Evolutionary conservation across 2,329 filamentous ascomycete genomes (phyloP).

Genomic region (Colletotrichum australisinense): DNA sequence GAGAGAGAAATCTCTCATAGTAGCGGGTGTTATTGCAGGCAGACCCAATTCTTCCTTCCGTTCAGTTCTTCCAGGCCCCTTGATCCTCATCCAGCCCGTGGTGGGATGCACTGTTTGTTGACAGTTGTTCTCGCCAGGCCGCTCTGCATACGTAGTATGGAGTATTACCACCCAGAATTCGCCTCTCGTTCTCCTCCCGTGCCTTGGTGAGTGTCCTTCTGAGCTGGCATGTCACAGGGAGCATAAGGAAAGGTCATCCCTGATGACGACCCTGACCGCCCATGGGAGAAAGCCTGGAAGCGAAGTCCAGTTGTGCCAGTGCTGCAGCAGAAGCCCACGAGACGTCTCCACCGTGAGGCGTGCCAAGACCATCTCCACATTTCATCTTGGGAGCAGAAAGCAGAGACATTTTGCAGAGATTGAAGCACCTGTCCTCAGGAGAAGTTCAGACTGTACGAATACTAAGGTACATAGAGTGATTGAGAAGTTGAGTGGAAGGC

Average conservation of each 20-base stretch:
- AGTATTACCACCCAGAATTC: constrained; percentile 10
- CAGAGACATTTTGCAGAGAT: not conserved
- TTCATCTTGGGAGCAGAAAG: constrained; percentile 26
- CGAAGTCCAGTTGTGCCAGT: constrained; percentile 9
- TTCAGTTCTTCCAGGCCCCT: constrained; percentile 20
- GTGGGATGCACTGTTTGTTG: constrained; percentile 14
- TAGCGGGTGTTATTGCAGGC: not conserved
- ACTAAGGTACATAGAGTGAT: too few species aligned
- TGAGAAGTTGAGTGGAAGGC: not conserved
- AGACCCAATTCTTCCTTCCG: constrained; percentile 21
- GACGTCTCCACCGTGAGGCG: constrained; percentile 18
- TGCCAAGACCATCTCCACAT: constrained; percentile 28
- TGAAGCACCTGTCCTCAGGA: not conserved
- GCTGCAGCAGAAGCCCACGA: constrained; percentile 12
- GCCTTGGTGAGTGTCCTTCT: constrained; percentile 6
- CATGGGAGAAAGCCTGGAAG: not conserved
- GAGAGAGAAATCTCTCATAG: not conserved
- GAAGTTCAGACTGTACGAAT: not conserved
- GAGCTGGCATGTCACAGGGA: constrained; percentile 33
- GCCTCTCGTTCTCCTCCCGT: not conserved
- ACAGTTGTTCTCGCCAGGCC: not conserved
- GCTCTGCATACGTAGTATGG: not conserved
- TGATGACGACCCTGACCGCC: constrained; percentile 30
- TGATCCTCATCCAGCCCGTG: constrained; percentile 10
- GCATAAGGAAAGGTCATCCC: constrained; percentile 27